Base-by-base conservation (phyloP, 2,329 filamentous ascomycete species). In the Alternaria longipes region DNA sequence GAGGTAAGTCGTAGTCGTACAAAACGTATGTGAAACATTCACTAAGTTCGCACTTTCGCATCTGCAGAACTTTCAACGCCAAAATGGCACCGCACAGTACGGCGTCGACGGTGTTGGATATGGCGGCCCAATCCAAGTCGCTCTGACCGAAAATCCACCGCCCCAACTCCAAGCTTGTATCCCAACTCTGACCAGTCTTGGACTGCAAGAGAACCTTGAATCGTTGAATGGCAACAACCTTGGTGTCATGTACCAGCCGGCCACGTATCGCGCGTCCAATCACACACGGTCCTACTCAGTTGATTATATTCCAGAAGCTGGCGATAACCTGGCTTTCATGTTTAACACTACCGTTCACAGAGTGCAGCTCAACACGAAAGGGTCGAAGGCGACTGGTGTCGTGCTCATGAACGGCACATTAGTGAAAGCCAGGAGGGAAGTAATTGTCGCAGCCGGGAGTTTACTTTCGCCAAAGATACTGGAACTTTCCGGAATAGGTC, bases 141-240 rank as follows among this genome's bases (percentile, higher is more conserved):
- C 73, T 1, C 66, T 82, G 54, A 82, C 82, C 59, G 78, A 81
- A 12, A 67, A 80, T 38, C 70, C 81, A 14, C 81, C 82, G 4
- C 72, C 73, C n/a, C 80, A 83, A 40, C 79, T 82, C 59, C 60
- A 77, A 16, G 67, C 74, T 1, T 84, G 79, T 69, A 78, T 81
- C n/a, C 81, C 82, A 0, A 80, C 83, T 0, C 69, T 86, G 42
- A 79, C 81, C 44, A 80, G 78, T 34, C 68, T 84, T 3, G 83
- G 83, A 0, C 72, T 82, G 9, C 49, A 69, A 14, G 60, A 69
- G 18, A 82, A 82, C 44, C 63, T 74, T 11, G 72, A 83, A 44
- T 84, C 82, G 5, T 74, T 86, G 8, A 77, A 79, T 8, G 85
- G 85, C 3, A 80, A 83, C 49, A 82, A 80, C n/a, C 68, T 85